phyloP scores from a whole-genome alignment of 176 grass and related monocot species.

The Puccinellia tenuiflora region DNA sequence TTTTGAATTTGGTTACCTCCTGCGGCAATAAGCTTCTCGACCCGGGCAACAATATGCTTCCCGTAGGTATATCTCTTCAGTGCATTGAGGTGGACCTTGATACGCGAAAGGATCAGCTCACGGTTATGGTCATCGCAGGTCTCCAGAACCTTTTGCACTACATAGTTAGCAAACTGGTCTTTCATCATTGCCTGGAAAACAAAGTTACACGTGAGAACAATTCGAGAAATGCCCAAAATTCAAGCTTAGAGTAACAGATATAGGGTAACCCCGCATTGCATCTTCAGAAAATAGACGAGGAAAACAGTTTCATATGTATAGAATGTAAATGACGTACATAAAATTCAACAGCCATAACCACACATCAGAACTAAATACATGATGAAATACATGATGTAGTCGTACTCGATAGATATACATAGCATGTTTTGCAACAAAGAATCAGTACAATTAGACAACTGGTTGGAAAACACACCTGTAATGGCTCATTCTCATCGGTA shows the following conservation, averaged over 20 bases:
- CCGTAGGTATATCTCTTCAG: slow-evolving; percentile 94
- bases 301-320: neutral
- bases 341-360: slow-evolving; percentile 3
- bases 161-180: slow-evolving; percentile 98
- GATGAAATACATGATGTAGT: too few species aligned
- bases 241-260: neutral
- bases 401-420: too few species aligned
- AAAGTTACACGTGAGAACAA: slow-evolving; percentile 2
- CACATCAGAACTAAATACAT: neutral
- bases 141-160: slow-evolving; percentile 96
- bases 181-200: slow-evolving; percentile 91
- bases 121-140: slow-evolving; percentile 89
- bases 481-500: slow-evolving; percentile 92
- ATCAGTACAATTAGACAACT: neutral
- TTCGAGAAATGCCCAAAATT: slow-evolving; percentile 4
- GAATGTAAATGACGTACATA: neutral
- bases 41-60: slow-evolving; percentile 94
- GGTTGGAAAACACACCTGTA: slow-evolving; percentile 61
- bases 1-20: slow-evolving; percentile 52
- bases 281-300: neutral
- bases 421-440: neutral
- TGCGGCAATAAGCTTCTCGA: slow-evolving; percentile 88
- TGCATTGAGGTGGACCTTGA: slow-evolving; percentile 97
- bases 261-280: neutral
- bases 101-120: slow-evolving; percentile 84